A percentile compares a stretch with the other conserved stretches of the same genome.
Conservation (phyloP, 2,329 filamentous ascomycete genomes). For the Monilinia vaccinii-corymbosi region DNA sequence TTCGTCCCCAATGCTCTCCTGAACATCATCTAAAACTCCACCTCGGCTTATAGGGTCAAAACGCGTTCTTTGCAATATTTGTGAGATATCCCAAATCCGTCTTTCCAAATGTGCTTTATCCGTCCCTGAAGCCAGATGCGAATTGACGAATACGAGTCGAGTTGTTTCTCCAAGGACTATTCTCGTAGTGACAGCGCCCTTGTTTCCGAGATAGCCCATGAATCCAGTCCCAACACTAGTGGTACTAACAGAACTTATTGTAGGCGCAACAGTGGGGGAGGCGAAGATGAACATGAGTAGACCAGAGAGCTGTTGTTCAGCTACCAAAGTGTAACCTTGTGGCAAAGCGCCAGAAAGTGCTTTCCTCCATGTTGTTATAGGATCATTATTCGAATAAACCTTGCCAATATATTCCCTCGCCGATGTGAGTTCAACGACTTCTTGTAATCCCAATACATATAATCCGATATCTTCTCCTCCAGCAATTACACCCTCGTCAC, state of each 20-base stretch:
- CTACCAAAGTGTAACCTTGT: slow-evolving; percentile 63
- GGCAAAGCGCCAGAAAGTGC: slow-evolving; percentile 68
- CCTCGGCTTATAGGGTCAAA: slow-evolving; percentile 65
- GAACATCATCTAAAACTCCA: slow-evolving; percentile 56
- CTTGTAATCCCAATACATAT: slow-evolving; percentile 85
- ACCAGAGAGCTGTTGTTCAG: slow-evolving; percentile 78
- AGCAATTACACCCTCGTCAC: slow-evolving; percentile 33
- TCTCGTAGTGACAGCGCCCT: slow-evolving; percentile 76
- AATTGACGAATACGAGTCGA: slow-evolving; percentile 81
- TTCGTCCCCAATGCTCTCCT: slow-evolving; percentile 71
- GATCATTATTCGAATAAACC: slow-evolving; percentile 62
- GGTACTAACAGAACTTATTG: slow-evolving; percentile 73
- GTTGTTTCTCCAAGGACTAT: slow-evolving; percentile 86
- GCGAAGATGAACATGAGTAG: slow-evolving; percentile 79
- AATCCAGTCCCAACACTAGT: slow-evolving; percentile 80
- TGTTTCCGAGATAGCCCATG: slow-evolving; percentile 92
- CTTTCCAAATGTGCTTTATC: slow-evolving; percentile 71
- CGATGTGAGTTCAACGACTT: slow-evolving; percentile 79
- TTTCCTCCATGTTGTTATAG: slow-evolving; percentile 71
- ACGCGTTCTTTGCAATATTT: slow-evolving; percentile 65
- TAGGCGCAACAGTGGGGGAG: slow-evolving; percentile 63
- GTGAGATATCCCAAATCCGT: slow-evolving; percentile 75
- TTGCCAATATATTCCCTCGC: slow-evolving; percentile 66
- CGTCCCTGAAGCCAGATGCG: slow-evolving; percentile 79
- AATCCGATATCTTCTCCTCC: slow-evolving; percentile 67